These are phyloP conservation scores for Jaltomata sinuosa DNA, from an alignment of 257 asterid species.

Conservation along the genomic window DNA sequence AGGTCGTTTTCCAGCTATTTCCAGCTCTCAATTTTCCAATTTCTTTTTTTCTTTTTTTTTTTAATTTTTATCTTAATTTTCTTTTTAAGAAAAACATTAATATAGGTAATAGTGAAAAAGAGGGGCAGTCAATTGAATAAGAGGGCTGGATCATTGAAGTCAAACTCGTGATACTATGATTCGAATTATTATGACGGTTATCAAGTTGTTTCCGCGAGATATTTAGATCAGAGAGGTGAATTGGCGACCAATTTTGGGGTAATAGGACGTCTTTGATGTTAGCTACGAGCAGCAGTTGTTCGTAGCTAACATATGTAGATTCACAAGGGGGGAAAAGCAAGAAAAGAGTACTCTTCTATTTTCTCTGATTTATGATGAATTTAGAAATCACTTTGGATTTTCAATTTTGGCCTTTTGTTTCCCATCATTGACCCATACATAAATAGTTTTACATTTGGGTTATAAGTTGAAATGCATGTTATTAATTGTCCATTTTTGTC, in stretches of 20 bases:
- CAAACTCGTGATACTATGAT: background rate
- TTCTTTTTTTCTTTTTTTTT: background rate
- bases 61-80: background rate
- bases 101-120: too few relatives aligned
- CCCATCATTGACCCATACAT: background rate
- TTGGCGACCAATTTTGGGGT: conserved; percentile 21
- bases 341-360: background rate
- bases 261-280: conserved; percentile 9
- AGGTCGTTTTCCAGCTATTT: conserved; percentile 58
- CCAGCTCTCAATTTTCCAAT: conserved; percentile 19
- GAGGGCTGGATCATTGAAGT: background rate
- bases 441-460: background rate
- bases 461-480: background rate
- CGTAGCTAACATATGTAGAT: background rate
- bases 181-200: background rate
- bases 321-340: background rate
- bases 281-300: background rate
- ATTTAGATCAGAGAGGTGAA: background rate
- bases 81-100: background rate
- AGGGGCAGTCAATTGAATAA: background rate
- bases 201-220: background rate
- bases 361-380: background rate
- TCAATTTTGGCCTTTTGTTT: background rate
- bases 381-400: background rate
- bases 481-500: background rate